phyloP scores from a whole-genome alignment of 768 basidiomycete genomes.

The Multifurca ochricompacta region DNA sequence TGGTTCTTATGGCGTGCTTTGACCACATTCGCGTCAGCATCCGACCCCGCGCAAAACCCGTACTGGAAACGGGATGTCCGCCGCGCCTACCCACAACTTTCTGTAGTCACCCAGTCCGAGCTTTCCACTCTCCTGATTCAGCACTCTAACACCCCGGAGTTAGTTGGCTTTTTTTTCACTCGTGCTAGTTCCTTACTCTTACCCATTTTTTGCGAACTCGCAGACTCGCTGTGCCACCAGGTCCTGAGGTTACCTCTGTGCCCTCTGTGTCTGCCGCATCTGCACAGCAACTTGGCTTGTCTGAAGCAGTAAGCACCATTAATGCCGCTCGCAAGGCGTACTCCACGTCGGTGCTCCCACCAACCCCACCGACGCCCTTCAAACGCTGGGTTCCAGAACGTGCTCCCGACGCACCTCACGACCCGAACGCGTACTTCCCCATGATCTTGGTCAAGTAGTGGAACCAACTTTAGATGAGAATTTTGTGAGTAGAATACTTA shows the following conservation, averaged over 20 bases:
- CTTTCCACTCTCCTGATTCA: conserved; percentile 75
- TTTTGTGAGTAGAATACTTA: neutral
- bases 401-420: conserved; percentile 76
- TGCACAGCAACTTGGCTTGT: conserved; percentile 48
- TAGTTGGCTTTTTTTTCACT: conserved; percentile 10
- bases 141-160: conserved; percentile 61
- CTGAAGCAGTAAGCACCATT: conserved; percentile 64
- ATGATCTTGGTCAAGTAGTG: conserved; percentile 49
- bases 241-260: conserved; percentile 34
- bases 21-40: conserved; percentile 42
- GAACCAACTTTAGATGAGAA: conserved; percentile 26
- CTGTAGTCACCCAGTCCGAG: conserved; percentile 78
- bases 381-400: conserved; percentile 68
- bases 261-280: conserved; percentile 40
- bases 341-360: conserved; percentile 61
- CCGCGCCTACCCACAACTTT: conserved; percentile 86
- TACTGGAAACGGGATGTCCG: conserved; percentile 97
- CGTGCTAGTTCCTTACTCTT: conserved; percentile 4
- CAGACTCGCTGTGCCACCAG: conserved; percentile 50
- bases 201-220: conserved; percentile 14
- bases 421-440: conserved; percentile 75
- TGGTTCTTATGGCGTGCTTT: conserved; percentile 1
- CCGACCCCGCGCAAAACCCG: conserved; percentile 80
- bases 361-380: conserved; percentile 57
- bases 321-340: conserved; percentile 50